A percentile compares a stretch with the other conserved stretches of the same genome.
Evolutionary conservation across 78 protist genomes (phyloP).

Genomic region (Anaeramoeba ignava): DNA sequence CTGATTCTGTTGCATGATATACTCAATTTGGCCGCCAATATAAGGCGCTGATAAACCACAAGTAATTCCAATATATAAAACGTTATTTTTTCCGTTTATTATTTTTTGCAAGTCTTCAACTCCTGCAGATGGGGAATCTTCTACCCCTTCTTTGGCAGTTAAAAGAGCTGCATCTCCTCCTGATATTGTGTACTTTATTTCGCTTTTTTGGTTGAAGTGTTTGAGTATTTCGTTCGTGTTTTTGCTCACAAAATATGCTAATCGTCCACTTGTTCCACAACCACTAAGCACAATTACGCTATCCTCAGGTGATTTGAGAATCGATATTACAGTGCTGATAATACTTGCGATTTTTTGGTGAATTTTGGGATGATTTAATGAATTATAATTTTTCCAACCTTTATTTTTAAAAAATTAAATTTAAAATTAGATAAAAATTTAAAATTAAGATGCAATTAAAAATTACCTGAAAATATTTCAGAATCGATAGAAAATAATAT

Average conservation of each 20-base stretch:
- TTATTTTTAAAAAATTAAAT: no score
- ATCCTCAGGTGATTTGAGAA: not conserved
- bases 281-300: conserved; percentile 9
- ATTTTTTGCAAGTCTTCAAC: conserved; percentile 25
- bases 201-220: not conserved
- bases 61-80: conserved; percentile 58
- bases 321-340: no score
- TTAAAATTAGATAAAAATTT: no score
- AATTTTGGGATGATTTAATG: no score
- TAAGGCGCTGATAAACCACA: conserved; percentile 76
- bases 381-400: no score
- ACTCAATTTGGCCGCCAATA: conserved; percentile 52
- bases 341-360: no score
- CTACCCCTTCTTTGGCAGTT: conserved; percentile 49
- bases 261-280: conserved; percentile 61
- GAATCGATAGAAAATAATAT: not conserved
- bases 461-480: not conserved
- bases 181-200: conserved; percentile 46
- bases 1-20: not conserved
- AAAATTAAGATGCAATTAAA: no score
- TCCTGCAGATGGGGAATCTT: conserved; percentile 38
- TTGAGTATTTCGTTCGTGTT: conserved; percentile 8
- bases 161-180: conserved; percentile 67
- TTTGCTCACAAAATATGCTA: conserved; percentile 38
- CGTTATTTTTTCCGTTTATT: not conserved